Evolutionary conservation across 2,329 filamentous ascomycete species (phyloP).

Genomic region (Chalaropsis thielavioides): DNA sequence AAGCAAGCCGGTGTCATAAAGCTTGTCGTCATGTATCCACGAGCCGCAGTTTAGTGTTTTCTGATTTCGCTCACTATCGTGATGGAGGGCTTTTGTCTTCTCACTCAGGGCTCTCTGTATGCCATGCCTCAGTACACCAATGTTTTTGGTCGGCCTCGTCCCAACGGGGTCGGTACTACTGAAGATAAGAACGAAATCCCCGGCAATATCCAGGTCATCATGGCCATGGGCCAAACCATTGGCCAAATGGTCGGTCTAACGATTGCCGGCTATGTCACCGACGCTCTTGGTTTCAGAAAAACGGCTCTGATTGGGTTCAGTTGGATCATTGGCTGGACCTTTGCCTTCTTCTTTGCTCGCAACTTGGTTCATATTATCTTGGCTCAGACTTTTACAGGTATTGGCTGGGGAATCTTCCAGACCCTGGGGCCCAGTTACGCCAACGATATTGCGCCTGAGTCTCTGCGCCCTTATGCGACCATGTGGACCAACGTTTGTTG

Average conservation of each 20-base stretch:
- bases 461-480: constrained; percentile 27
- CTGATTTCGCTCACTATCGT: constrained; percentile 18
- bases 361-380: constrained; percentile 26
- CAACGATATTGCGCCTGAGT: constrained; percentile 25
- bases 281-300: constrained; percentile 28
- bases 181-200: constrained; percentile 27
- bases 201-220: constrained; percentile 32
- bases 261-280: constrained; percentile 30
- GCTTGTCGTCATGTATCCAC: constrained; percentile 13
- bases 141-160: constrained; percentile 22
- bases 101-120: constrained; percentile 19
- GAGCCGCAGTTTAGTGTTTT: constrained; percentile 16
- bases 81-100: constrained; percentile 18
- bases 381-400: constrained; percentile 29
- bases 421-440: constrained; percentile 31
- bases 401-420: constrained; percentile 29
- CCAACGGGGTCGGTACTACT: not conserved
- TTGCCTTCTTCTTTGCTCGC: constrained; percentile 29
- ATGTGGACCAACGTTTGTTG: constrained; percentile 31
- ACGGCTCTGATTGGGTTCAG: constrained; percentile 29
- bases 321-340: constrained; percentile 28
- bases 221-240: constrained; percentile 29
- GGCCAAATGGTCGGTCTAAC: constrained; percentile 34
- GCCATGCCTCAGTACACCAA: constrained; percentile 23
- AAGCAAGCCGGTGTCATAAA: not conserved